These are phyloP conservation scores for Inga laurina DNA, from an alignment of 306 rosid species.

Conservation along the genomic window DNA sequence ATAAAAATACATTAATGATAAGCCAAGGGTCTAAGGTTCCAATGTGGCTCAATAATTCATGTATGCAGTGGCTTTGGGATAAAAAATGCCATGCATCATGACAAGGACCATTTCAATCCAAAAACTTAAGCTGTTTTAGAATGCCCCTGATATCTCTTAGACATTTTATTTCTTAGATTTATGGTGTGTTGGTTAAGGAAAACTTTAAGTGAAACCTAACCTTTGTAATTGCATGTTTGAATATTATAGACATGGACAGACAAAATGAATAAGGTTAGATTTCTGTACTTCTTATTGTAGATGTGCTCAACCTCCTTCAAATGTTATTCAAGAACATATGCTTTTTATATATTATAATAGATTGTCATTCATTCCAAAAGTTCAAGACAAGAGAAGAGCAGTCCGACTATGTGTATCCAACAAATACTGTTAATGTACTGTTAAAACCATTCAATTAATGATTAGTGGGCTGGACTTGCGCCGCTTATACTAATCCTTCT, in stretches of 20 bases:
- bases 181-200: background rate
- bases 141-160: background rate
- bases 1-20: background rate
- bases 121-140: background rate
- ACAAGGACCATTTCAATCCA: background rate
- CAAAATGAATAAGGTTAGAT: background rate
- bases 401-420: background rate
- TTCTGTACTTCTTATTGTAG: background rate
- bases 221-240: background rate
- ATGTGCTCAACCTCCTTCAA: background rate
- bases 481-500: background rate
- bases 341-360: background rate
- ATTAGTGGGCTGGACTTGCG: background rate
- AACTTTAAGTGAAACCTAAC: background rate
- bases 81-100: background rate
- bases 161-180: background rate
- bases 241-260: background rate
- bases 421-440: background rate
- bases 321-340: background rate
- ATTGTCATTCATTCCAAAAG: background rate
- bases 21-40: background rate
- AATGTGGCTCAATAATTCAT: background rate
- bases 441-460: background rate
- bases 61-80: background rate
- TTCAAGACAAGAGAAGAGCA: background rate